These are phyloP conservation scores for Drosera capensis DNA, from an alignment of 148 eudicot genomes.

Conservation along the genomic window DNA sequence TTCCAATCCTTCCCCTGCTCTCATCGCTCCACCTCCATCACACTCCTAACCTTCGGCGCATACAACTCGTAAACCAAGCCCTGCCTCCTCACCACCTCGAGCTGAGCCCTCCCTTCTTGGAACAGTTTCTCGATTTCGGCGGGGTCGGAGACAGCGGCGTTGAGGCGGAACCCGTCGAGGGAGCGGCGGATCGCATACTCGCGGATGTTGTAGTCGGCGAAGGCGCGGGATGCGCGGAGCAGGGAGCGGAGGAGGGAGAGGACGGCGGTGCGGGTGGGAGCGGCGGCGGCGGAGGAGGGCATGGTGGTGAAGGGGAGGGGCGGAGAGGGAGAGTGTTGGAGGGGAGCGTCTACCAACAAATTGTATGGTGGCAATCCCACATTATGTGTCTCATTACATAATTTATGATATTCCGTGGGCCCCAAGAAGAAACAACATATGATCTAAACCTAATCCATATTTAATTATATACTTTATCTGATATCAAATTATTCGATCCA, in stretches of 20 bases:
- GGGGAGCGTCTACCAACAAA: no score
- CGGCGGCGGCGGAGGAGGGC: constrained; percentile 5
- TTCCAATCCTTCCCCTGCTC: no score
- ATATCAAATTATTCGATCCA: no score
- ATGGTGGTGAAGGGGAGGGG: not conserved
- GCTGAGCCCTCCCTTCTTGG: constrained; percentile 51
- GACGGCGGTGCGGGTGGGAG: constrained; percentile 24
- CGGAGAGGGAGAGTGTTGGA: no score
- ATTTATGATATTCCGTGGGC: no score
- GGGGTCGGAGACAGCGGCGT: constrained; percentile 36
- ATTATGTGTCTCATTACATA: no score
- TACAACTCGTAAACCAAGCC: constrained; percentile 46
- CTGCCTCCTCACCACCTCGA: constrained; percentile 38
- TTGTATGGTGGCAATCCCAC: no score
- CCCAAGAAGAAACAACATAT: no score
- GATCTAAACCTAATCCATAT: no score
- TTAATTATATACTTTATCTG: no score
- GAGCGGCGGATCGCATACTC: constrained; percentile 59
- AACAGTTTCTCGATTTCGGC: constrained; percentile 26
- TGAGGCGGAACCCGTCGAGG: constrained; percentile 40
- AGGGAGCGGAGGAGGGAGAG: constrained; percentile 44
- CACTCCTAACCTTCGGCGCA: constrained; percentile 33
- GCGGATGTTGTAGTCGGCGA: constrained; percentile 61
- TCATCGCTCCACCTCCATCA: constrained; percentile 48
- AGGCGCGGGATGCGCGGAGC: constrained; percentile 36